Evolutionary conservation across 2,329 filamentous ascomycete species (phyloP), one percentile per base, ranked within the genome.

Genomic region (Periconia sp.): DNA sequence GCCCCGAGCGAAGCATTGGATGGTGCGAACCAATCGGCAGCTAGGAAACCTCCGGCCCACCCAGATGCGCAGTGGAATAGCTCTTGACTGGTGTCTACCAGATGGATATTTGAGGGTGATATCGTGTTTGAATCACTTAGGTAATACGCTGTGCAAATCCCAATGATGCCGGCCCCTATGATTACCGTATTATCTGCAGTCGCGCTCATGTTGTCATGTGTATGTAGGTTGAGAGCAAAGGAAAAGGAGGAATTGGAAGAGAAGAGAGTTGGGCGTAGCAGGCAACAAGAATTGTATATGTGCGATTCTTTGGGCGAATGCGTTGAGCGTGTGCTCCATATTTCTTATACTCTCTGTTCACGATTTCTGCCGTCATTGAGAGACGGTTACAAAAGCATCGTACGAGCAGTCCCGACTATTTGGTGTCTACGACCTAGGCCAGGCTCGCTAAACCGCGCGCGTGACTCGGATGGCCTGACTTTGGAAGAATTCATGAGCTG

Each of bases 21-120:
- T 0, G 83, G 76, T 0, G 79, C 77, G 63, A 89, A 90, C 88
- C 89, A 92, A 69, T 92, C 87, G 33, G 78, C 79, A 0, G 89
- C 89, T 9, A 92, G 67, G 64, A 92, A 93, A 0, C 90, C 89
- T 17, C 82, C 90, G 0, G 89, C 88, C 59, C 83, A 86, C 1
- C 90, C 89, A 2, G 88, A 92, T 0, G 90, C 89, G 30, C 86
- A 90, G 11, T 84, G 81, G 71, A 92, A 91, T 31, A 92, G 79
- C 57, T 84, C 69, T 0, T 78, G 70, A 5, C 81, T 81, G 6
- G 82, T 76, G 62, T 87, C 85, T 40, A 88, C 57, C 19, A 88
- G 72, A 57, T 85, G 82, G 49, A 87, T 84, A 31, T 77, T 74
- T 18, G 75, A 60, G 5, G 77, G 73, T 44, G 68, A 59, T 43